Evolutionary conservation across 768 basidiomycete genomes (phyloP).

Genomic region (Suillus sp.): DNA sequence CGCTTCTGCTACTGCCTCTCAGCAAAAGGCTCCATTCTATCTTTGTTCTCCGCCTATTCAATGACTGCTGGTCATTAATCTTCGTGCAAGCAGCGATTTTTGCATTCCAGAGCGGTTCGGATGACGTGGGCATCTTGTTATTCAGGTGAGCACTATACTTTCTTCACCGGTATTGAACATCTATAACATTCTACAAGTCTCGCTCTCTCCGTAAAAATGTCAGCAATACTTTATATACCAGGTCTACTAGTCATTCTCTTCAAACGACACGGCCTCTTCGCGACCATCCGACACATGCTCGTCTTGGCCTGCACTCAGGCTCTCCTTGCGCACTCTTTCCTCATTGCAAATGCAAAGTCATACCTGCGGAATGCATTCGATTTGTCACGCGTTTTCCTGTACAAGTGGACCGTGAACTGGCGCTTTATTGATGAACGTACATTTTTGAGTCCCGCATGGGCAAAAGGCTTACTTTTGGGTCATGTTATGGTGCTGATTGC

Average conservation of each 20-base stretch:
- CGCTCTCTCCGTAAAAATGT: slow-evolving; percentile 96
- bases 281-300: slow-evolving; percentile 50
- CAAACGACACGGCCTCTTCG: slow-evolving; percentile 64
- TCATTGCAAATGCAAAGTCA: slow-evolving; percentile 55
- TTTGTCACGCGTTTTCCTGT: slow-evolving; percentile 84
- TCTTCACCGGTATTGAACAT: slow-evolving; percentile 1
- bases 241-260: slow-evolving; percentile 83
- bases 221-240: slow-evolving; percentile 85
- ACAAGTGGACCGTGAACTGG: slow-evolving; percentile 99
- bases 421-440: slow-evolving; percentile 76
- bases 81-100: slow-evolving; percentile 67
- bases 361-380: slow-evolving; percentile 86
- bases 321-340: slow-evolving; percentile 70
- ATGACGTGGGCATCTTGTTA: slow-evolving; percentile 64
- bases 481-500: slow-evolving; percentile 61
- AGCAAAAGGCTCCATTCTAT: slow-evolving; percentile 96
- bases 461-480: slow-evolving; percentile 60
- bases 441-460: slow-evolving; percentile 69
- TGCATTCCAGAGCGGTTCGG: slow-evolving; percentile 59
- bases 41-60: slow-evolving; percentile 89
- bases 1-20: slow-evolving; percentile 69
- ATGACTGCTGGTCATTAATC: slow-evolving; percentile 87
- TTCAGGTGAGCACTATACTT: slow-evolving; percentile 61
- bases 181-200: slow-evolving; percentile 13
- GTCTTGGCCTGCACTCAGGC: slow-evolving; percentile 48